Evolutionary conservation across 2,329 filamentous ascomycete genomes (phyloP), one percentile per base, ranked within the genome.

Genomic region (Ceratocystis albifundus): DNA sequence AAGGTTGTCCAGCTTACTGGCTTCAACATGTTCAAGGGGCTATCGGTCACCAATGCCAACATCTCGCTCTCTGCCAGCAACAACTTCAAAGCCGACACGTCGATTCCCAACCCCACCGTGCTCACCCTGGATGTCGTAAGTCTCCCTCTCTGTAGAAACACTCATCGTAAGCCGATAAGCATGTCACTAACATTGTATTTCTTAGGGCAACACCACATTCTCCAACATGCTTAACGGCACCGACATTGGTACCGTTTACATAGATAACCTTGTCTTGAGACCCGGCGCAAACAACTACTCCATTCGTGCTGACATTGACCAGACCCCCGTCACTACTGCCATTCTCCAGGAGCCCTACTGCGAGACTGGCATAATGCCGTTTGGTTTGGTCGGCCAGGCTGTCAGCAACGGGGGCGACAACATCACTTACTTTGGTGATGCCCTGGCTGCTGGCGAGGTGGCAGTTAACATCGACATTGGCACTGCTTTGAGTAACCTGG

Each of bases 61-160:
- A 79, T 87, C 69, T 73, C 77, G 44, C 70, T 79, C 32, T 67
- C 71, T 69, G 46, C 46, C 10, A 45, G 61, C 55, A 66, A 71
- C 72, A 89, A 88, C 76, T 86, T 89, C 75, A 75, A 79, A 64
- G 85, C 80, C 70, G 80, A 76, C 15, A 80, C 81, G 67, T 76
- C 77, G 66, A 85, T 89, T 63, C 84, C 84, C 70, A 89, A 89
- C 73, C 80, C 78, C 5, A 87, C 85, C 1, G 75, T 82, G 64
- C 79, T 87, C 72, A 83, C 80, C n/a, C 78, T 89, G 64, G 80
- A 86, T 44, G 81, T 89, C 71, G 83, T 84, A 76, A 75, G 80
- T 77, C 41, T 17, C 61, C 1, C 25, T n/a, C 48, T 22, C 44
- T 64, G 10, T 15, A 66, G 50, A 53, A 22, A 36, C n/a, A 12